Evolutionary conservation across 2,329 filamentous ascomycete genomes (phyloP), one percentile per base, ranked within the genome.

Genomic region (Dactylellina haptotyla): DNA sequence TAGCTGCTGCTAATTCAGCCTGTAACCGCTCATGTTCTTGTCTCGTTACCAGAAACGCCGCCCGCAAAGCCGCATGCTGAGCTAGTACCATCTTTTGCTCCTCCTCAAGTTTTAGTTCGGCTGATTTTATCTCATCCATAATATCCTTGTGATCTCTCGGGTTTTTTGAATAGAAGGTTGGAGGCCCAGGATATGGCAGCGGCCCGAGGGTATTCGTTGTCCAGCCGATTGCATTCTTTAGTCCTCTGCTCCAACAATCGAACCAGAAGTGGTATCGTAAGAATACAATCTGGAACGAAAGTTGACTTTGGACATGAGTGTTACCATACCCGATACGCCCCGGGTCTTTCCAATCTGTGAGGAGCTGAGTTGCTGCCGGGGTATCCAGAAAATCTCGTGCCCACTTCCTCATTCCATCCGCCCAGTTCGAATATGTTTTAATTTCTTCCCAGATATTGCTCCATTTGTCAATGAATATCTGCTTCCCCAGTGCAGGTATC

Each of bases 401-500:
- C 32, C 16, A 43, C 0, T 10, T 12, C 23, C 20, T 57, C 37
- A 43, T 43, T 1, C 12, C 16, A 4, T 25, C 43, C 20, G 37
- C 18, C 34, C 37, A 57, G 4, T 5, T 3, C 2, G 3, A 9
- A 6, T 26, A 41, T 16, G 4, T 30, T 28, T 41, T 2, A 9
- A 57, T n/a, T 28, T n/a, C 37, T n/a, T 43, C 25, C 10, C 43
- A 16, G 9, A 26, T 20, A 2, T 43, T n/a, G 5, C 53, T 10
- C 53, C 53, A 57, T 30, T 57, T 57, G 14, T 28, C 34, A 6
- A 57, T 3, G 12, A 57, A 57, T 3, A 9, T 34, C 14, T 43
- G 18, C 25, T 57, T 57, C 8, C 53, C 30, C 18, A 41, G 20
- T 4, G 53, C 53, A 9, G 53, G 53, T 28, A 57, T 43, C 20